These are phyloP conservation scores for Rhizopogon roseolus DNA, from an alignment of 768 basidiomycete genomes.

Conservation along the genomic window DNA sequence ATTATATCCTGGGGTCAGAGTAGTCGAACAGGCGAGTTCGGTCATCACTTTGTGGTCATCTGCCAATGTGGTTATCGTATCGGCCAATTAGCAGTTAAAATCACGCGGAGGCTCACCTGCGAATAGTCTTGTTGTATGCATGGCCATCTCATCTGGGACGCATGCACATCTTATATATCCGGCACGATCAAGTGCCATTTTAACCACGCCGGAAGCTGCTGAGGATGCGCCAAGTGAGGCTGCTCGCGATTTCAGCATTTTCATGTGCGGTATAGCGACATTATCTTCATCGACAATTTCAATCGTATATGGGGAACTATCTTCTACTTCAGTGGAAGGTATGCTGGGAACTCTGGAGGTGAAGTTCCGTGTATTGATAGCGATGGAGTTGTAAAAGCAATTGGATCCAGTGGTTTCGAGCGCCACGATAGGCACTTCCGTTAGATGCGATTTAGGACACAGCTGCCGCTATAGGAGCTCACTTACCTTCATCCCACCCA, in stretches of 20 bases:
- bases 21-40: constrained; percentile 71
- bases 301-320: constrained; percentile 35
- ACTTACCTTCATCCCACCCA: constrained; percentile 67
- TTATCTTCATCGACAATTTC: constrained; percentile 36
- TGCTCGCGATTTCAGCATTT: constrained; percentile 55
- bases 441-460: constrained; percentile 1
- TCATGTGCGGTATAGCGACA: constrained; percentile 55
- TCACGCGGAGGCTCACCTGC: constrained; percentile 40
- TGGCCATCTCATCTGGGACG: constrained; percentile 64
- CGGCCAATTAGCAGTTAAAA: neutral
- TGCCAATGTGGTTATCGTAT: constrained; percentile 17
- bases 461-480: neutral
- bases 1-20: constrained; percentile 63
- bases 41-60: constrained; percentile 75
- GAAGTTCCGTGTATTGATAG: constrained; percentile 42
- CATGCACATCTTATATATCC: constrained; percentile 56
- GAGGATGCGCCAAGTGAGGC: constrained; percentile 70
- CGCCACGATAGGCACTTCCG: constrained; percentile 58
- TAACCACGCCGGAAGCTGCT: constrained; percentile 56
- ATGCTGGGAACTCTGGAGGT: constrained; percentile 26
- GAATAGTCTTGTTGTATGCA: constrained; percentile 53
- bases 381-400: constrained; percentile 68
- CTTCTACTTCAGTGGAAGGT: constrained; percentile 20
- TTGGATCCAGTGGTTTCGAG: constrained; percentile 70
- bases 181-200: constrained; percentile 55